Conservation (phyloP, 306 rosid genomes). For the Dalbergia cochinchinensis region DNA sequence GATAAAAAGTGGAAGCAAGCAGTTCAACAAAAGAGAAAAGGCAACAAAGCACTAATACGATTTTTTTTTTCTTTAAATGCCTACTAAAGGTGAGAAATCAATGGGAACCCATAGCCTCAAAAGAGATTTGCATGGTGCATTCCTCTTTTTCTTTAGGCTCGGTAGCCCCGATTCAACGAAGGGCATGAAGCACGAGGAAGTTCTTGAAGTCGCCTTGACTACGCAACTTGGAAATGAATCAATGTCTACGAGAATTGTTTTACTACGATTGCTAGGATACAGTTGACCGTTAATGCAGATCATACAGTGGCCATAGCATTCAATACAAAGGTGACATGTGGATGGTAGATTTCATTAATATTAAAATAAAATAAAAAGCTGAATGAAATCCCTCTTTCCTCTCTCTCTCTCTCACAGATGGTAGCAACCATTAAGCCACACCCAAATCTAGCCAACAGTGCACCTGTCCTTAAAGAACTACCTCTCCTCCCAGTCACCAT, state of each 20-base stretch:
- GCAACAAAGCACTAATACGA: conserved; percentile 3
- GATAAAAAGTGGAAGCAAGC: conserved; percentile 47
- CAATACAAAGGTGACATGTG: too few species aligned
- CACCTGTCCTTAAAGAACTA: too few species aligned
- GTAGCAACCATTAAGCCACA: too few species aligned
- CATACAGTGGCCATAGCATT: too few species aligned
- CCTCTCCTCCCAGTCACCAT: too few species aligned
- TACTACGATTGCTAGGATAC: too few species aligned
- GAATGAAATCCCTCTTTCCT: too few species aligned
- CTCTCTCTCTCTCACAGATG: too few species aligned
- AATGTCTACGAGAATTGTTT: background rate
- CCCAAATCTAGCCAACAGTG: too few species aligned
- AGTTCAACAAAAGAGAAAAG: conserved; percentile 10
- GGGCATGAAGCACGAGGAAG: conserved; percentile 21
- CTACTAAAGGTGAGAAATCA: background rate
- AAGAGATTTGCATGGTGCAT: conserved; percentile 22
- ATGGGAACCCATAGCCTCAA: background rate
- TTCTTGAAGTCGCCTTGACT: conserved; percentile 8
- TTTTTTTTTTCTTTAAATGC: background rate
- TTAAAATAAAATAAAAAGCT: too few species aligned
- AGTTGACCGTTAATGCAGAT: too few species aligned
- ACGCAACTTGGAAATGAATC: background rate
- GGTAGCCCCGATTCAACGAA: conserved; percentile 10
- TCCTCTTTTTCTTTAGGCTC: conserved; percentile 42
- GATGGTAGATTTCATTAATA: too few species aligned